Base-by-base conservation (phyloP, 768 basidiomycete genomes). In the Strobilomyces confusus region DNA sequence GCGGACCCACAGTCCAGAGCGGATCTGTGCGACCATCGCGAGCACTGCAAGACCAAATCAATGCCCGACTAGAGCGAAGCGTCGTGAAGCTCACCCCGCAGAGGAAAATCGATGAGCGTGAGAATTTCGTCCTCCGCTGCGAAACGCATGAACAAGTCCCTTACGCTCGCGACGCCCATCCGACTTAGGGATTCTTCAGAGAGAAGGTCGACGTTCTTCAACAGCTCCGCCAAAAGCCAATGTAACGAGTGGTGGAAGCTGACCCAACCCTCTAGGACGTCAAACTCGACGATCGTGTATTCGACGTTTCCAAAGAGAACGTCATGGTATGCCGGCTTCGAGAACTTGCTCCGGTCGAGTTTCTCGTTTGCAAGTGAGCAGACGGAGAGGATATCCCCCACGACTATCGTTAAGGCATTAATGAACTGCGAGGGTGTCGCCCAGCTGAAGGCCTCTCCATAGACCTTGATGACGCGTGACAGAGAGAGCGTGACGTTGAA, bases 1-100 rank as follows among this genome's bases (percentile, higher is more conserved):
- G 49, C 95, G 88, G 9, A 97, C 95, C 97, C 97, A 99, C 5
- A 98, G 78, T 0, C 94, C 94, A 0, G 92, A 89, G 23, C 94
- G 84, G 47, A 98, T 92, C 67, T 98, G 97, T 0, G 95, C 93
- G 42, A 95, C 86, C 86, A 95, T 92, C 1, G 86, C 81, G 25
- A 94, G 75, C 7, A 92, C 92, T 94, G 49, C 22, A 11, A 51
- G 6, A n/a, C 29, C 15, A 29, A 23, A 7, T 30, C 54, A 20
- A 55, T 42, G 51, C 40, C 34, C 11, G 11, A 32, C 7, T n/a
- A 40, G 17, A 49, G 50, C 30, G n/a, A 29, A n/a, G 44, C 11
- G 19, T 22, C 33, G 25, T 5, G 15, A 48, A 20, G 69, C 83
- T 65, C 58, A 92, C 95, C 92, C 77, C 92, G 75, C 32, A 98